Evolutionary conservation across 805 yeast species (phyloP).

Genomic region (Torulaspora indica): DNA sequence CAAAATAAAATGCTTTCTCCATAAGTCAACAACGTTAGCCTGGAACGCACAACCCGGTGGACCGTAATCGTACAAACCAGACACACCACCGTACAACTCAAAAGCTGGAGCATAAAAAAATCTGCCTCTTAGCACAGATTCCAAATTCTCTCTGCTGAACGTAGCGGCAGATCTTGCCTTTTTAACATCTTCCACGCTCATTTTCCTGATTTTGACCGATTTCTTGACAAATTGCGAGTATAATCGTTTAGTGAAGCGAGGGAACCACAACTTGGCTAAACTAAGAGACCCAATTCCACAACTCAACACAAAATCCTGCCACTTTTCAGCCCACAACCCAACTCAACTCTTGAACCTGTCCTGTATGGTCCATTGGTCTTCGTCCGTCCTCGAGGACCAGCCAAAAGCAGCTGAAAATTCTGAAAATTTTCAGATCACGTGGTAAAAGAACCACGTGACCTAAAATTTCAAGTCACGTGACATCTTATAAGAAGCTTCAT

Average conservation of each 20-base stretch:
- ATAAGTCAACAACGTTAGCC: conserved; percentile 87
- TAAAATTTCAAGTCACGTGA: too few relatives aligned
- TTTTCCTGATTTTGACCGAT: conserved; percentile 27
- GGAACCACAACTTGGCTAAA: conserved; percentile 23
- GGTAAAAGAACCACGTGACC: conserved; percentile 2
- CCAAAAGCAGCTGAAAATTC: background rate
- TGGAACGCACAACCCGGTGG: conserved; percentile 99
- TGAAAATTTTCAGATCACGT: conserved; percentile 1
- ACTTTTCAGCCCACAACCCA: background rate
- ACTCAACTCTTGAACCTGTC: background rate
- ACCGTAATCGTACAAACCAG: conserved; percentile 97
- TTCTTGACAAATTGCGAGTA: conserved; percentile 29
- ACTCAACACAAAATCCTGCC: background rate
- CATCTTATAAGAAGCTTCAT: too few relatives aligned
- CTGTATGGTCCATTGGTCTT: background rate
- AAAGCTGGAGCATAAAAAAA: conserved; percentile 97
- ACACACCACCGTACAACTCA: conserved; percentile 96
- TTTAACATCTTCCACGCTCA: conserved; percentile 35
- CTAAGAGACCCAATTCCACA: background rate
- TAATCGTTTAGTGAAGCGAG: conserved; percentile 25
- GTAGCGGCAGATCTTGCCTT: conserved; percentile 34
- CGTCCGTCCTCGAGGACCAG: conserved; percentile 2
- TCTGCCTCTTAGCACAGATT: conserved; percentile 87
- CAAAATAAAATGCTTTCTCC: conserved; percentile 96
- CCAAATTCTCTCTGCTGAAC: conserved; percentile 83